Evolutionary conservation across 2,329 filamentous ascomycete genomes (phyloP).

Genomic region (Leptosphaerulina australis): DNA sequence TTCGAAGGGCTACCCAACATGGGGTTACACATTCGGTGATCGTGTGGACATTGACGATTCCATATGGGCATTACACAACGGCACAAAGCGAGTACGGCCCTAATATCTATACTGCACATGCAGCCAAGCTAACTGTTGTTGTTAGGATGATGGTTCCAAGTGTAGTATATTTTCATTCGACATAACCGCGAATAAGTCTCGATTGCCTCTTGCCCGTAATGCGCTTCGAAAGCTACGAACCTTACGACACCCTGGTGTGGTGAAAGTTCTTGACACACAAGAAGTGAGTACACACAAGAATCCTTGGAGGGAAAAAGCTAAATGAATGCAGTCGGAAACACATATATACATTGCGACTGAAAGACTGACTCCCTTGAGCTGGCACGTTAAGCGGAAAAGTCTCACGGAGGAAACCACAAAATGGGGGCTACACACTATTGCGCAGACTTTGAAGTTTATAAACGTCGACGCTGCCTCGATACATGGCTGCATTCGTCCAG

Average conservation of each 20-base stretch:
- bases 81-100: conserved; percentile 76
- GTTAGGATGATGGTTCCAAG: conserved; percentile 88
- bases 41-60: conserved; percentile 90
- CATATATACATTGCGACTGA: conserved; percentile 98
- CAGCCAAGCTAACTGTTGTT: conserved; percentile 29
- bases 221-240: conserved; percentile 92
- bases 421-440: conserved; percentile 90
- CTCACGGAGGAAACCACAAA: conserved; percentile 91
- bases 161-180: conserved; percentile 99
- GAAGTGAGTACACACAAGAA: conserved; percentile 64
- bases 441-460: conserved; percentile 94
- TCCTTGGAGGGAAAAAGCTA: conserved; percentile 18
- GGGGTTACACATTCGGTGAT: conserved; percentile 92
- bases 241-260: conserved; percentile 88
- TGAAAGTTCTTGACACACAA: conserved; percentile 91
- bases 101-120: conserved; percentile 16
- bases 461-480: conserved; percentile 92
- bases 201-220: conserved; percentile 87
- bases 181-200: conserved; percentile 76
- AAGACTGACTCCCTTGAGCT: conserved; percentile 81
- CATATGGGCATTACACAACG: conserved; percentile 96
- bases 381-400: conserved; percentile 88
- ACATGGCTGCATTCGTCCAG: conserved; percentile 83
- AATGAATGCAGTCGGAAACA: conserved; percentile 72
- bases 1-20: conserved; percentile 82